phyloP scores from a whole-genome alignment of 148 eudicot genomes.

The Selenicereus undatus region DNA sequence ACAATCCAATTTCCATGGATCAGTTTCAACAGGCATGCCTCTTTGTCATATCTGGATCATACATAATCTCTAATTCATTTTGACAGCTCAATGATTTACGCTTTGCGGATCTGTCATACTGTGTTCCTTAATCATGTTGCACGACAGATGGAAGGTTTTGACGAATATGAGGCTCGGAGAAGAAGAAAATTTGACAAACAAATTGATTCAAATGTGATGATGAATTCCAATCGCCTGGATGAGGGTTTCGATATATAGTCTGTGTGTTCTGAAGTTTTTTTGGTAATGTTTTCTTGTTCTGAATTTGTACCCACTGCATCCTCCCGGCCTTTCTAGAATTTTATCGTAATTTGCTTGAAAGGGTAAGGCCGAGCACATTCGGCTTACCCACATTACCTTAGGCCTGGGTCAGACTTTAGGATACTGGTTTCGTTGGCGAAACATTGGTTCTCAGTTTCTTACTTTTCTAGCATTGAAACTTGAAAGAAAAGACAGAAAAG shows the following conservation, averaged over 20 bases:
- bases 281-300: slow-evolving; percentile 21
- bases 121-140: slow-evolving; percentile 8
- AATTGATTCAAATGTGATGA: slow-evolving; percentile 97
- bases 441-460: too few relatives aligned
- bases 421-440: not conserved
- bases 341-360: not conserved
- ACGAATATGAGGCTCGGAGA: slow-evolving; percentile 84
- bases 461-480: not conserved
- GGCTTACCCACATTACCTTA: not conserved
- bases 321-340: not conserved
- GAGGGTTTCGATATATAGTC: slow-evolving; percentile 79
- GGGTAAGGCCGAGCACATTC: not conserved
- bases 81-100: not conserved
- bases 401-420: not conserved
- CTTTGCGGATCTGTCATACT: not conserved
- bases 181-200: slow-evolving; percentile 96
- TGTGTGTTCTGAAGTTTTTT: not conserved
- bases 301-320: not conserved
- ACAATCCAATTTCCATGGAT: slow-evolving; percentile 94
- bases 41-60: not conserved
- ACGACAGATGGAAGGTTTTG: slow-evolving; percentile 84
- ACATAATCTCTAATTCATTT: not conserved
- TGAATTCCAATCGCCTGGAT: slow-evolving; percentile 88
- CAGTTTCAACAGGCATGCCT: slow-evolving; percentile 72
- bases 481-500: not conserved